A percentile compares a stretch with the other conserved stretches of the same genome.
phyloP scores from a whole-genome alignment of 176 grass and related monocot genomes.

The Zoysia japonica region DNA sequence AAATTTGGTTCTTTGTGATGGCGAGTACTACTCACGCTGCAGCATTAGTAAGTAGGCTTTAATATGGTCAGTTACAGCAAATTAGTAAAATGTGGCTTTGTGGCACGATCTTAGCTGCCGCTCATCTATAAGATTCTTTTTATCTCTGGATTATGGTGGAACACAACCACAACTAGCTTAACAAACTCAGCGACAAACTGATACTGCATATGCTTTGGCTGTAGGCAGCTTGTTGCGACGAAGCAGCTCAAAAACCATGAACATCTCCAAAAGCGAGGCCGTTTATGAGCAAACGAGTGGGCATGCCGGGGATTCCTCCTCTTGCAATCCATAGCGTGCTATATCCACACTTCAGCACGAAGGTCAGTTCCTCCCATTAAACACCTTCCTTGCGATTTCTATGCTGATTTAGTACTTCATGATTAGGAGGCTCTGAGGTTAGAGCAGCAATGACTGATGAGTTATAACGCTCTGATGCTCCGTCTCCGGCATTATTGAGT shows the following conservation, averaged over 20 bases:
- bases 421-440: neutral
- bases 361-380: neutral
- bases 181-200: neutral
- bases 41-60: neutral
- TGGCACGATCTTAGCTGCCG: neutral
- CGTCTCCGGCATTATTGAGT: neutral
- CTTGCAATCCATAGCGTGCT: neutral
- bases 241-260: constrained; percentile 35
- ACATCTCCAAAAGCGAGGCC: constrained; percentile 33
- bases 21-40: neutral
- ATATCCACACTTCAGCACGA: neutral
- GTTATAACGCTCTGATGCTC: neutral
- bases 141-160: neutral
- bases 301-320: constrained; percentile 2
- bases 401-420: neutral
- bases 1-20: too few species aligned
- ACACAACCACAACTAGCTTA: neutral
- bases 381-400: neutral
- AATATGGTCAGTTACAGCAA: neutral
- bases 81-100: neutral
- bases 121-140: neutral
- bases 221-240: constrained; percentile 37
- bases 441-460: neutral
- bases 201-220: constrained; percentile 17
- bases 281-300: constrained; percentile 10